Percentiles rank a stretch among this genome's conserved stretches.
These are phyloP conservation scores for Podospora fimiseda DNA, from an alignment of 495 filamentous ascomycete genomes.

Conservation along the genomic window DNA sequence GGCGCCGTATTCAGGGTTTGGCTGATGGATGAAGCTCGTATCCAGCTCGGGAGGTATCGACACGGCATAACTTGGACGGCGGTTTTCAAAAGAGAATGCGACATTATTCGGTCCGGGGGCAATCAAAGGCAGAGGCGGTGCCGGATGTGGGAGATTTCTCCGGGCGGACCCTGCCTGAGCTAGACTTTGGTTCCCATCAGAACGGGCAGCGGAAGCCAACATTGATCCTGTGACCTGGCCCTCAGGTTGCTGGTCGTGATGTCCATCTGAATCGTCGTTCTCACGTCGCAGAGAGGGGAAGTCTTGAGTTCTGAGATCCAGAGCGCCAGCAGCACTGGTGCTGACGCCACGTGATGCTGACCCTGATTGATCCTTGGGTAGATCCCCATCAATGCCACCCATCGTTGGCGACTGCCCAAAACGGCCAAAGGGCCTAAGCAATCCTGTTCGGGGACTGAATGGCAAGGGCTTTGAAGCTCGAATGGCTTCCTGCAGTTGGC, in stretches of 20 bases:
- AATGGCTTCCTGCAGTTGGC: constrained; percentile 6
- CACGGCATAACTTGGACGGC: constrained; percentile 31
- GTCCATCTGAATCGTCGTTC: constrained; percentile 14
- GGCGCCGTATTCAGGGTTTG: constrained; percentile 34
- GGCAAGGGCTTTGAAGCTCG: constrained; percentile 7
- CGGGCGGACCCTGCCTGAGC: constrained; percentile 5
- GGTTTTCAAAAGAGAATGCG: constrained; percentile 33
- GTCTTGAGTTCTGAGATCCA: constrained; percentile 11
- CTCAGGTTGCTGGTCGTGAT: not conserved
- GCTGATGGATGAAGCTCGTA: constrained; percentile 34
- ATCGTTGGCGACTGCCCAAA: constrained; percentile 16
- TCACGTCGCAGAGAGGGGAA: constrained; percentile 12
- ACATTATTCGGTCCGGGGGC: constrained; percentile 28
- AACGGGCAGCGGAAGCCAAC: constrained; percentile 5
- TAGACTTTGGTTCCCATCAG: not conserved
- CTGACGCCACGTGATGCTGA: constrained; percentile 32
- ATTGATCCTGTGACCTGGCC: constrained; percentile 14
- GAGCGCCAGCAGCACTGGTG: constrained; percentile 12
- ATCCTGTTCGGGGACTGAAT: constrained; percentile 5
- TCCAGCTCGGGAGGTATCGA: constrained; percentile 34
- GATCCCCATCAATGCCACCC: constrained; percentile 14
- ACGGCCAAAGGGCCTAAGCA: constrained; percentile 6
- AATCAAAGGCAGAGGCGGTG: constrained; percentile 36
- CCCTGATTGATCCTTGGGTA: constrained; percentile 19
- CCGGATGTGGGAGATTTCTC: constrained; percentile 28